A percentile compares a stretch with the other conserved stretches of the same genome.
Conservation (phyloP, 2,329 filamentous ascomycete species). For the Alternaria gaisen region DNA sequence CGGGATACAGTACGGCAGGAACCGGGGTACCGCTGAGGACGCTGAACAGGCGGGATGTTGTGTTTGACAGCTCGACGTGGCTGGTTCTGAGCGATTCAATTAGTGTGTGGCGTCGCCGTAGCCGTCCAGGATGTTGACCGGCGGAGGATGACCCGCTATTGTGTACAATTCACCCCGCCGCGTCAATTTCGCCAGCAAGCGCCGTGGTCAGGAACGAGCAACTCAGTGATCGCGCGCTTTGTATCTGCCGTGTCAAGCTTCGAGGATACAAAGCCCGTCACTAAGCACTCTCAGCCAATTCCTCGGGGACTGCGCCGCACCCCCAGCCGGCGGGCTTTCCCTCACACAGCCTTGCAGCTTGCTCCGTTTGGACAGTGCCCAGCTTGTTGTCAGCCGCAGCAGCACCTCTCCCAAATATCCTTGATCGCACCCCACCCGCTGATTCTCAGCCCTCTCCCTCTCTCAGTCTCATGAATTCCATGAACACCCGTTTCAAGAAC, state of each 20-base stretch:
- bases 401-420: constrained; percentile 32
- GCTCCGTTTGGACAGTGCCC: constrained; percentile 27
- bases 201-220: constrained; percentile 5
- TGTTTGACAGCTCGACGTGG: constrained; percentile 11
- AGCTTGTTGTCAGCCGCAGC: constrained; percentile 44
- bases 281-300: constrained; percentile 10
- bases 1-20: background rate
- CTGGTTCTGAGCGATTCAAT: constrained; percentile 11
- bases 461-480: constrained; percentile 71
- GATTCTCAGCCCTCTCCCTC: constrained; percentile 27
- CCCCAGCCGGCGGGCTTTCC: constrained; percentile 22
- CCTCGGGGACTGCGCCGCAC: constrained; percentile 20
- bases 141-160: constrained; percentile 19
- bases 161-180: constrained; percentile 23
- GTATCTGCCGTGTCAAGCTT: constrained; percentile 4
- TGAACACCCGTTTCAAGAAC: constrained; percentile 81
- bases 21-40: background rate
- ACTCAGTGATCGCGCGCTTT: constrained; percentile 1
- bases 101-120: background rate
- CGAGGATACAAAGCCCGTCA: constrained; percentile 6
- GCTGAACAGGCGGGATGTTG: background rate
- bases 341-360: constrained; percentile 29
- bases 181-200: constrained; percentile 14
- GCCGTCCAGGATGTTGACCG: constrained; percentile 16
- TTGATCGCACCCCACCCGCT: constrained; percentile 36